A percentile compares a stretch with the other conserved stretches of the same genome.
Conservation (phyloP, 495 filamentous ascomycete genomes). For the Penicillium silybi region DNA sequence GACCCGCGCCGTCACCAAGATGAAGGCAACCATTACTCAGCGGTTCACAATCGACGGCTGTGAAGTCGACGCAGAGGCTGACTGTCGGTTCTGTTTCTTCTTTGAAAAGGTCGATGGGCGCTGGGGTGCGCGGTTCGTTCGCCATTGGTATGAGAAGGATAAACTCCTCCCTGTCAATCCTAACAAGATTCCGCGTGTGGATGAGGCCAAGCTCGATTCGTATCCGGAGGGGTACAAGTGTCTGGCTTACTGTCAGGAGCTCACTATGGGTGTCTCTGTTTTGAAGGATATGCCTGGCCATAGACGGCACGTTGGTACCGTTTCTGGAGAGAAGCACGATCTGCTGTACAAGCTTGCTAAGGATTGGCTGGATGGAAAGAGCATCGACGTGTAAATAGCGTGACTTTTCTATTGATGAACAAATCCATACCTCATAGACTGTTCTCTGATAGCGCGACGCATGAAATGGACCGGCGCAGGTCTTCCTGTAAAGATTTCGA, state of each 20-base stretch:
- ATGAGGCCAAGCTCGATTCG: conserved; percentile 41
- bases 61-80: conserved; percentile 57
- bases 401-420: background rate
- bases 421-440: conserved; percentile 15
- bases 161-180: conserved; percentile 58
- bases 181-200: conserved; percentile 43
- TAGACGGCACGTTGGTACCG: conserved; percentile 36
- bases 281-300: conserved; percentile 46
- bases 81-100: conserved; percentile 63
- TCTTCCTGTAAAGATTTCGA: conserved; percentile 69
- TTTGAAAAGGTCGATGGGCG: conserved; percentile 43
- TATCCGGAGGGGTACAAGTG: conserved; percentile 58
- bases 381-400: conserved; percentile 28
- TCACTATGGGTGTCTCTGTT: conserved; percentile 41
- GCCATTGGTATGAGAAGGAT: conserved; percentile 68
- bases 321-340: conserved; percentile 44
- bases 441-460: conserved; percentile 27
- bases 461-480: conserved; percentile 65
- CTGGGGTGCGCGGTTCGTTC: conserved; percentile 59
- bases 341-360: conserved; percentile 41
- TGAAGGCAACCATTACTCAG: conserved; percentile 69
- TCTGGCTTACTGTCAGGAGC: conserved; percentile 49
- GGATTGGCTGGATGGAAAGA: conserved; percentile 45
- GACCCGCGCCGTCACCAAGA: conserved; percentile 60
- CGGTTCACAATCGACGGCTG: conserved; percentile 48